Evolutionary conservation across 176 grass and related monocot species (phyloP), one percentile per base, ranked within the genome.

Genomic region (Lolium multiflorum): DNA sequence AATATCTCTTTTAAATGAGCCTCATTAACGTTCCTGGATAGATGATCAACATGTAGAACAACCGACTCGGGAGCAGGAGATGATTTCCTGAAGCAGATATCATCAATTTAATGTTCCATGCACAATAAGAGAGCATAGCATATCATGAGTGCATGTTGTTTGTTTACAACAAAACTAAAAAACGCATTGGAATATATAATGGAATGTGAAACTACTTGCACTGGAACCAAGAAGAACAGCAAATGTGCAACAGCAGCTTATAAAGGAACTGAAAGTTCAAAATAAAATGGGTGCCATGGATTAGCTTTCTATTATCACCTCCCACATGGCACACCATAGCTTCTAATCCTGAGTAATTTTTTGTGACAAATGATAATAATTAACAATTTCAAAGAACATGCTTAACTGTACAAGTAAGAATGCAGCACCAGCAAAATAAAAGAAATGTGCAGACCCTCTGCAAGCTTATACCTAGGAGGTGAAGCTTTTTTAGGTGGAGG

Each of bases 1-100:
- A 99, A 99, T 89, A 99, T 99, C 79, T 99, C 97, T 90, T 99
- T 97, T 67, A 99, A 81, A 91, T 97, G 97, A 77, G 97, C 90
- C 85, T 99, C 97, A 67, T 91, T 99, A 11, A 99, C 89, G 89
- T 99, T 99, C 80, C 97, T 94, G 22, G 97, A 97, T 50, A 99
- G 80, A 88, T 97, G 94, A 86, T 99, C 92, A 52, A 99, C 91
- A 86, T 94, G 92, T 84, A 99, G 92, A 84, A 99, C 94, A 81
- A 91, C 90, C 3, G 97, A 94, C 83, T 97, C 89, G 2, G 92
- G 77, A 73, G 85, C 54, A 49, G 93, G 96, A 72, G 97, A 97
- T 39, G 85, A 51, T 91, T 99, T 99, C 90, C 97, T 99, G 88
- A 90, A 96, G 92, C 26, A 61, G 80, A 41, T 7, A 73, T 57